Percentiles rank a stretch among this genome's conserved stretches.
These are phyloP conservation scores for Yamadazyma triangularis DNA, from an alignment of 1,139 yeast species.

Conservation along the genomic window DNA sequence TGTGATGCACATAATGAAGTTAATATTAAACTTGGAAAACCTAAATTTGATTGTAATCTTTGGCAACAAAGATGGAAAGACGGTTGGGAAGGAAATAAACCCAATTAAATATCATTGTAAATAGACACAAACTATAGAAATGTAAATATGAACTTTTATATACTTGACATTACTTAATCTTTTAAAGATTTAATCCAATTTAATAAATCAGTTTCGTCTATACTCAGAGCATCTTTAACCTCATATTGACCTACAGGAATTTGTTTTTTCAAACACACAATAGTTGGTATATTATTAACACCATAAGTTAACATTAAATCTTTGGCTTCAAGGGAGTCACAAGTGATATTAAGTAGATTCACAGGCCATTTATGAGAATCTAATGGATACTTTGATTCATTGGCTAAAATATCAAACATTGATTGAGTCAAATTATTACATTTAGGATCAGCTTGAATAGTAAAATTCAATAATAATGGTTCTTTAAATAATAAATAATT, in stretches of 20 bases:
- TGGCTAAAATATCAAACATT: slow-evolving; percentile 51
- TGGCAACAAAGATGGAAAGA: slow-evolving; percentile 93
- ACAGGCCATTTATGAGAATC: slow-evolving; percentile 27
- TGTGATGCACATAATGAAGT: slow-evolving; percentile 95
- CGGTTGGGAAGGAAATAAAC: slow-evolving; percentile 4
- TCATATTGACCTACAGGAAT: slow-evolving; percentile 51
- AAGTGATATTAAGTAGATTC: slow-evolving; percentile 65
- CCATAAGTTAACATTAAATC: slow-evolving; percentile 57
- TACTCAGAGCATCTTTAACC: slow-evolving; percentile 34
- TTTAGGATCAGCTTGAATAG: slow-evolving; percentile 59
- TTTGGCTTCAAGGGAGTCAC: slow-evolving; percentile 60
- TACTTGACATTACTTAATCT: too few species aligned
- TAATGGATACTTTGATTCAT: slow-evolving; percentile 45
- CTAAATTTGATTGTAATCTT: slow-evolving; percentile 74
- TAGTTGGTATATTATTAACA: slow-evolving; percentile 54
- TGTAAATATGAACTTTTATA: too few species aligned
- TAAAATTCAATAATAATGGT: slow-evolving; percentile 71
- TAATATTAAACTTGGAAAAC: slow-evolving; percentile 79
- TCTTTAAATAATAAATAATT: slow-evolving; percentile 48
- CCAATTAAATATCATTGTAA: slow-evolving; percentile 2
- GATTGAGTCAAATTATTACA: slow-evolving; percentile 63
- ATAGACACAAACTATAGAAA: slow-evolving; percentile 5
- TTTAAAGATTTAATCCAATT: too few species aligned
- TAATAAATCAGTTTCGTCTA: slow-evolving; percentile 9
- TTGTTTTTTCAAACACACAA: slow-evolving; percentile 66